Evolutionary conservation across 345 rosid genomes (phyloP).

Genomic region (Salix suchowensis): DNA sequence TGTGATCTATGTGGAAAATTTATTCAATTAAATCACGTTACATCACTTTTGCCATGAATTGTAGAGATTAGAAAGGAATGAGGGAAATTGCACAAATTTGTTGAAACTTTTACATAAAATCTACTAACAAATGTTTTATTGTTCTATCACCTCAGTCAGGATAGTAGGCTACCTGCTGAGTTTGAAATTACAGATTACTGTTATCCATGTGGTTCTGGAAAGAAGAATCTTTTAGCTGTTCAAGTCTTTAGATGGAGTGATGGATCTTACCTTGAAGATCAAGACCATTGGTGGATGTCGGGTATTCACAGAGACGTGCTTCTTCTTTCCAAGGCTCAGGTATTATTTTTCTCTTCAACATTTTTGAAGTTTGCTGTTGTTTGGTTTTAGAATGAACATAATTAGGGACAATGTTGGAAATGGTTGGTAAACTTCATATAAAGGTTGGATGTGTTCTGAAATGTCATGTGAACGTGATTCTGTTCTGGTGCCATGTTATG

Average conservation of each 20-base stretch:
- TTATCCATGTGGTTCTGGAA: slow-evolving; percentile 61
- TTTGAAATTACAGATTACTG: slow-evolving; percentile 93
- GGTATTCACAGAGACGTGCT: slow-evolving; percentile 97
- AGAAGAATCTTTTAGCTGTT: slow-evolving; percentile 84
- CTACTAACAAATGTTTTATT: slow-evolving; percentile 19
- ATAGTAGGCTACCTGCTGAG: slow-evolving; percentile 96
- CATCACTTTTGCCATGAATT: neutral
- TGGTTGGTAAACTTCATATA: no score
- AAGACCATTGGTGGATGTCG: slow-evolving; percentile 99
- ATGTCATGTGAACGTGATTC: no score
- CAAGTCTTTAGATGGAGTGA: slow-evolving; percentile 99
- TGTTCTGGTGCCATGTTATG: no score
- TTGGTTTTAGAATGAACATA: neutral
- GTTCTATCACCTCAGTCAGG: slow-evolving; percentile 64
- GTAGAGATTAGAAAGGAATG: neutral
- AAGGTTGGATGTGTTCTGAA: no score
- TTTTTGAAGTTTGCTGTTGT: neutral
- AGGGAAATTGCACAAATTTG: neutral
- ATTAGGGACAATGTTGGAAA: neutral
- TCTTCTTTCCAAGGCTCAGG: slow-evolving; percentile 96
- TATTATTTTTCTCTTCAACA: slow-evolving; percentile 15
- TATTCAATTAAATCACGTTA: neutral
- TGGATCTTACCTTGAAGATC: slow-evolving; percentile 99
- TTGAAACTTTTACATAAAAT: neutral
- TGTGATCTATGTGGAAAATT: neutral